Evolutionary conservation across 441 rosid genomes (phyloP), one percentile per base, ranked within the genome.

Genomic region (Eruca vesicaria): DNA sequence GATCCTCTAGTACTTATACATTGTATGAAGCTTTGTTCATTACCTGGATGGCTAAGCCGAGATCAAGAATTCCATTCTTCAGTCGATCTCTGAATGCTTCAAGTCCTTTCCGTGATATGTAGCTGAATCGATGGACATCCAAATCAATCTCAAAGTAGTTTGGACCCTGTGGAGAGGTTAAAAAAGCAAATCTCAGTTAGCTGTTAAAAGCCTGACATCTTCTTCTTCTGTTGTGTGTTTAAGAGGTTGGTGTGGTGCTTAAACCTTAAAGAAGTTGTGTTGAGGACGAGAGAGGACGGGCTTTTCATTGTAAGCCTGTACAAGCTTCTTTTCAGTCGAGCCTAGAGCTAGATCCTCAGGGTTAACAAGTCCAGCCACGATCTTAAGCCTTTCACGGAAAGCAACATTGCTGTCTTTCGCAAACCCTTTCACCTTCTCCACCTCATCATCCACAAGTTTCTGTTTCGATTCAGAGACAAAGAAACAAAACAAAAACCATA

Each of bases 271-370:
- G 75, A 92, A 95, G 59, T 81, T 83, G 78, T 95, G 99, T 77
- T 95, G 98, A 20, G 99, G 99, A 41, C 98, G 96, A 35, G 99
- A 92, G 55, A 94, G 94, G 64, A 92, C 99, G 0, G 97, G 99
- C 76, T 94, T 94, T 74, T 94, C 97, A 41, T 90, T 94, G 68
- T 92, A 94, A 76, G 92, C 91, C 33, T 85, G 83, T 10, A 89
- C 78, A 74, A 95, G 97, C 76, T 79, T 95, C 82, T 76, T 92
- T 36, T 95, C 99, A 1, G 98, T 68, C 21, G 99, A 87, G 82
- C 89, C 86, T 76, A 95, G 52, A 72, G 72, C 69, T 41, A 95
- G 90, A 75, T 95, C 98, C 26, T 92, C 96, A 0, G 97, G 94
- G 83, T 95, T 95, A 15, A 86, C 91, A 66, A 89, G 65, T 14